Percentiles rank a stretch among this genome's conserved stretches.
Conservation (phyloP, 2,329 filamentous ascomycete species). For the Aspergillus uvarum region DNA sequence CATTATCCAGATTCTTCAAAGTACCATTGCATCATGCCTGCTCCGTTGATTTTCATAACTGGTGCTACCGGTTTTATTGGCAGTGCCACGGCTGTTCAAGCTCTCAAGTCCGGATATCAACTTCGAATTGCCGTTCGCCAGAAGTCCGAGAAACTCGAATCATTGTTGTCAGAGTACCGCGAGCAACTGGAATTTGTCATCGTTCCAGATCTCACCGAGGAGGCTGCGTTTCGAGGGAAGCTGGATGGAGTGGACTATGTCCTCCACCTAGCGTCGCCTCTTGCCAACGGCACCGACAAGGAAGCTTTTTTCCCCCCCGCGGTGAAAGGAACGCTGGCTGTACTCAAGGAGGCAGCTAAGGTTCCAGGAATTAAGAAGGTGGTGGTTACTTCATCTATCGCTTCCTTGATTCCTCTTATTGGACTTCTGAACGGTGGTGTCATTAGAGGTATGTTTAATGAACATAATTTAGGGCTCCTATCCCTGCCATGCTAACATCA, state of each 20-base stretch:
- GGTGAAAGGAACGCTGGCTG: slow-evolving; percentile 19
- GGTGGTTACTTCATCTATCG: slow-evolving; percentile 24
- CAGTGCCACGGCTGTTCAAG: slow-evolving; percentile 19
- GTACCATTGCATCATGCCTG: slow-evolving; percentile 7
- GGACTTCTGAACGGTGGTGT: slow-evolving; percentile 21
- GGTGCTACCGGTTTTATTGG: slow-evolving; percentile 29
- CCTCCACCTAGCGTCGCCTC: slow-evolving; percentile 27
- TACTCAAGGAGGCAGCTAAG: slow-evolving; percentile 20
- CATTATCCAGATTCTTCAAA: no score
- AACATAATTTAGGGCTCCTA: background rate
- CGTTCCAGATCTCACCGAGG: slow-evolving; percentile 21
- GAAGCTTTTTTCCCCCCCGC: slow-evolving; percentile 24
- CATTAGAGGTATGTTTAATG: slow-evolving; percentile 15
- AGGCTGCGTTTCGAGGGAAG: slow-evolving; percentile 15
- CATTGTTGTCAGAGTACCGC: slow-evolving; percentile 13
- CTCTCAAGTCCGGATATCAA: slow-evolving; percentile 23
- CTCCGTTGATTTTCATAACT: slow-evolving; percentile 26
- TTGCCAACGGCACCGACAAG: slow-evolving; percentile 19
- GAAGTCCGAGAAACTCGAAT: slow-evolving; percentile 15
- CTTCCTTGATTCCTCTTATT: slow-evolving; percentile 17
- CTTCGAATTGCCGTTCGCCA: slow-evolving; percentile 23
- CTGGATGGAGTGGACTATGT: slow-evolving; percentile 26
- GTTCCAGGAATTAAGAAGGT: slow-evolving; percentile 25
- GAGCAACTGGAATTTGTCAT: slow-evolving; percentile 20
- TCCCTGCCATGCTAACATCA: background rate